Conservation (phyloP, 495 filamentous ascomycete genomes). For the Astrocystis sublimbata region DNA sequence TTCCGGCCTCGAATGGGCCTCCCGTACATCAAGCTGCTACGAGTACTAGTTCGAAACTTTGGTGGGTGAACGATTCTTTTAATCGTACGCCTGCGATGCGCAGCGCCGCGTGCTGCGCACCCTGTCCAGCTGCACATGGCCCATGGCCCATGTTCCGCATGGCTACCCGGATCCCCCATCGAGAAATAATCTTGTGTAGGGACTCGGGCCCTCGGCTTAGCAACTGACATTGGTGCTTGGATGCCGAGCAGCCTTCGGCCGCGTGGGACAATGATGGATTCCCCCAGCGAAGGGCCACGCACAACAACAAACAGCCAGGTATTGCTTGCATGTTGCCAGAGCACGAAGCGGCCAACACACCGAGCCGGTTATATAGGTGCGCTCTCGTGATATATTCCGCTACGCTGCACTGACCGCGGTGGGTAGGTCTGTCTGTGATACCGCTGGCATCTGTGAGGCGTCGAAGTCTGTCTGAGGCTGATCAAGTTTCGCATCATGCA, state of each 20-base stretch:
- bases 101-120: conserved; percentile 8
- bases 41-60: no score
- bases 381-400: background rate
- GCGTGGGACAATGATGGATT: conserved; percentile 14
- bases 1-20: background rate
- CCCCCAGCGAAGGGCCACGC: background rate
- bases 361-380: background rate
- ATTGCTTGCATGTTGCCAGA: background rate
- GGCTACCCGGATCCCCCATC: no score
- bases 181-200: conserved; percentile 17
- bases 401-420: background rate
- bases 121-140: conserved; percentile 12
- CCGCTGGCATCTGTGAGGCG: background rate
- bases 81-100: no score
- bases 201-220: conserved; percentile 8
- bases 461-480: background rate
- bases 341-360: background rate
- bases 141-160: no score
- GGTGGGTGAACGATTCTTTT: no score
- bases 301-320: background rate
- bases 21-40: background rate
- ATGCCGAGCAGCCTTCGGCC: background rate
- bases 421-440: background rate
- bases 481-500: background rate
- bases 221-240: conserved; percentile 11